phyloP scores from a whole-genome alignment of 2,329 filamentous ascomycete species.

The Penicillium olsonii region DNA sequence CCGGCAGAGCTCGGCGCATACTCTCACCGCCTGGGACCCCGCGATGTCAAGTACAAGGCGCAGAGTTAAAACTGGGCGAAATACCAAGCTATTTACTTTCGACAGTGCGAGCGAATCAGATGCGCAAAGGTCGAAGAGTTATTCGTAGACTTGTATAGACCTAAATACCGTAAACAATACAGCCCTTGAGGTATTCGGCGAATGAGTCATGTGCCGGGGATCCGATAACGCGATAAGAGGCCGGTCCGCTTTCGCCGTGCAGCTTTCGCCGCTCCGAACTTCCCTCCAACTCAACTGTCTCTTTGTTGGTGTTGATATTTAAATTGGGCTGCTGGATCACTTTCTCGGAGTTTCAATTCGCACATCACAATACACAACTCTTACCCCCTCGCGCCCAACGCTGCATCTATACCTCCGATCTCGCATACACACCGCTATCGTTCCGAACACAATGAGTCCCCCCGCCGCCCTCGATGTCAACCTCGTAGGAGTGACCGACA shows the following conservation, averaged over 20 bases:
- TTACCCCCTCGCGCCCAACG: not conserved
- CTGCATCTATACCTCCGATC: conserved; percentile 1
- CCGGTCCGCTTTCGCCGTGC: conserved; percentile 10
- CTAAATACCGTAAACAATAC: not conserved
- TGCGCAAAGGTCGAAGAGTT: no score
- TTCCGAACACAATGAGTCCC: conserved; percentile 19
- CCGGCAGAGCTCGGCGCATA: not conserved
- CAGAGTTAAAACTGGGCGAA: no score
- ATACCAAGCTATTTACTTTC: no score
- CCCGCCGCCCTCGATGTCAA: conserved; percentile 33
- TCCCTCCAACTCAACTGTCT: not conserved
- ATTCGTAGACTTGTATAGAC: no score
- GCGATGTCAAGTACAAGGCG: not conserved
- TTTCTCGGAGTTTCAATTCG: not conserved
- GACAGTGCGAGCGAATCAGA: no score
- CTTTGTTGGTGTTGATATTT: not conserved
- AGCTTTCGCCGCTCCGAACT: conserved; percentile 1
- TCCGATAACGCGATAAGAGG: not conserved
- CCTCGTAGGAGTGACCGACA: conserved; percentile 38
- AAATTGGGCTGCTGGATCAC: not conserved
- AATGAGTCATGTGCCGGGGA: conserved; percentile 10
- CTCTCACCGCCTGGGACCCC: not conserved
- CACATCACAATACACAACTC: no score
- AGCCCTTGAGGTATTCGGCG: not conserved
- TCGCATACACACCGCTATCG: conserved; percentile 1